These are phyloP conservation scores for Vitis hybrid DNA, from an alignment of 177 flowering plant genomes.

Conservation along the genomic window DNA sequence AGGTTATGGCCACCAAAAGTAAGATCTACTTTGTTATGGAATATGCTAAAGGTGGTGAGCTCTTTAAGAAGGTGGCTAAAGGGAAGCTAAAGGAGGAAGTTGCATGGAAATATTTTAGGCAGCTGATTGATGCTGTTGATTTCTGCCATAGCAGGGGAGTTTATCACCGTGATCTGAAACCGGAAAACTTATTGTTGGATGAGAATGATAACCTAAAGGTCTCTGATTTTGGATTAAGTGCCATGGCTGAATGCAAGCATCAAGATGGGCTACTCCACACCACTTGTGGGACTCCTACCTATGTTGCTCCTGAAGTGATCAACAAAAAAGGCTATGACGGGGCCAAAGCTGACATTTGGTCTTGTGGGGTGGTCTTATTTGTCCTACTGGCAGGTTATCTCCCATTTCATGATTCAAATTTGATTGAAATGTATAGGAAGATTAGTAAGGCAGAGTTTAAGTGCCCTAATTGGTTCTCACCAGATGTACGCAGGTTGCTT, in stretches of 20 bases:
- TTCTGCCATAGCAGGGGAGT: conserved; percentile 64
- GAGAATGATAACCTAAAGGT: conserved; percentile 59
- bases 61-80: conserved; percentile 58
- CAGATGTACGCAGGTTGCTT: conserved; percentile 44
- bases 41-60: conserved; percentile 70
- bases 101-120: conserved; percentile 50
- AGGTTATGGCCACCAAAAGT: conserved; percentile 63
- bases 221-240: conserved; percentile 64
- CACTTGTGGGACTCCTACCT: conserved; percentile 65
- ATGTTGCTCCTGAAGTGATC: conserved; percentile 68
- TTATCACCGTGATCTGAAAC: conserved; percentile 65
- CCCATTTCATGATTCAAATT: conserved; percentile 64
- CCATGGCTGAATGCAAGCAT: conserved; percentile 47
- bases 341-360: conserved; percentile 61
- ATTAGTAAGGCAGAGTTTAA: conserved; percentile 55
- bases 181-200: conserved; percentile 61
- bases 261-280: conserved; percentile 69
- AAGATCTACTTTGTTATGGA: conserved; percentile 64
- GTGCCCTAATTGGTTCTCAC: conserved; percentile 55
- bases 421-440: conserved; percentile 66
- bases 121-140: conserved; percentile 58
- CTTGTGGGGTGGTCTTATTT: conserved; percentile 63
- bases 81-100: conserved; percentile 56
- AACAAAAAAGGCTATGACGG: conserved; percentile 64
- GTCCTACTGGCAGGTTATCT: conserved; percentile 61